Conservation (phyloP, 352 stramenopile genomes). For the Phytophthora sp. region DNA sequence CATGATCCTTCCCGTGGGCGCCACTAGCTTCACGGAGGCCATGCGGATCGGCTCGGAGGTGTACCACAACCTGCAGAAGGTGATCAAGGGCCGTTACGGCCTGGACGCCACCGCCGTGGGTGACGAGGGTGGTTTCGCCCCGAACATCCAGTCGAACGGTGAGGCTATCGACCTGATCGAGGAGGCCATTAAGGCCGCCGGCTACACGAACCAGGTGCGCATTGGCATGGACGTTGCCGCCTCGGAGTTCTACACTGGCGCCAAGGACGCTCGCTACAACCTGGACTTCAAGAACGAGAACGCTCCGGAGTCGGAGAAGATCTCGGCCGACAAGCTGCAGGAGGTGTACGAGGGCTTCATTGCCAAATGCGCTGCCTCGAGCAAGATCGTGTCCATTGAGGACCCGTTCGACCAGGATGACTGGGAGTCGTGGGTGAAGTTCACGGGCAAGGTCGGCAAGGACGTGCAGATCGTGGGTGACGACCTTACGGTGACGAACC, state of each 20-base stretch:
- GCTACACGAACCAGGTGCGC: constrained; percentile 96
- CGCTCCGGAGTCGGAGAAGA: constrained; percentile 88
- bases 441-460: constrained; percentile 87
- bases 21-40: constrained; percentile 91
- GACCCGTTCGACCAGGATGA: constrained; percentile 99
- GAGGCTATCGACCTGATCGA: constrained; percentile 98
- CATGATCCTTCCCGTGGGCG: constrained; percentile 97
- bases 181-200: constrained; percentile 95
- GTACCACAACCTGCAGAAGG: constrained; percentile 99
- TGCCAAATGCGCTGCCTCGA: constrained; percentile 87
- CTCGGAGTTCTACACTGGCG: constrained; percentile 97
- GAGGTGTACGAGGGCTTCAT: constrained; percentile 96
- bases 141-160: constrained; percentile 96
- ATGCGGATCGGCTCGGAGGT: constrained; percentile 99
- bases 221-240: constrained; percentile 98
- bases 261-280: constrained; percentile 96
- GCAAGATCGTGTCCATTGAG: constrained; percentile 98
- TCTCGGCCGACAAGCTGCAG: constrained; percentile 95
- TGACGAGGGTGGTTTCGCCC: constrained; percentile 99
- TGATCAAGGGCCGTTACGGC: constrained; percentile 99
- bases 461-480: constrained; percentile 99
- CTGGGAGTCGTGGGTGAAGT: constrained; percentile 97
- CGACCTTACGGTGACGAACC: constrained; percentile 99
- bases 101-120: constrained; percentile 98
- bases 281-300: constrained; percentile 98